A percentile compares a stretch with the other conserved stretches of the same genome.
These are phyloP conservation scores for Lycium ferocissimum DNA, from an alignment of 257 asterid species.

Conservation along the genomic window DNA sequence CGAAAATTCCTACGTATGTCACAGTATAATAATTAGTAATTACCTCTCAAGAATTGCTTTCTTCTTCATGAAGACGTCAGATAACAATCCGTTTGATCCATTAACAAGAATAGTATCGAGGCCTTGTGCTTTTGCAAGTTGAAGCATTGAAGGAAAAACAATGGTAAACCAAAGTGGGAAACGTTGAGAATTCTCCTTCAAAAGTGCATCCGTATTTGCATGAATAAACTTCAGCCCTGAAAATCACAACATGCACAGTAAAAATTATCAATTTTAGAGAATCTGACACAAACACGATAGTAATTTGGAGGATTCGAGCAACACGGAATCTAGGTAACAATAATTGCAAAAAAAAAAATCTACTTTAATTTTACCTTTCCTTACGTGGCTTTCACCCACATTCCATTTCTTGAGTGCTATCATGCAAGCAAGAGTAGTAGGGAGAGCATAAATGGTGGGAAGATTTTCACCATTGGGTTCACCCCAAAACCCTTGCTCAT, in stretches of 20 bases:
- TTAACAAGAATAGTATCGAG: constrained; percentile 38
- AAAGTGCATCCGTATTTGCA: constrained; percentile 40
- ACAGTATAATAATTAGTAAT: not conserved
- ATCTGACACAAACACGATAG: not conserved
- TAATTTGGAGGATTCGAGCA: not conserved
- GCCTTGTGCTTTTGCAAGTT: constrained; percentile 44
- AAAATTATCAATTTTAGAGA: not conserved
- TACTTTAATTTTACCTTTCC: constrained; percentile 39
- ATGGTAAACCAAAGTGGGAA: constrained; percentile 60
- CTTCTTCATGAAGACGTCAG: constrained; percentile 37
- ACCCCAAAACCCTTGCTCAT: constrained; percentile 60
- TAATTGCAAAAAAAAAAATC: not conserved
- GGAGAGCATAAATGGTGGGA: constrained; percentile 55
- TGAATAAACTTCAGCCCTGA: constrained; percentile 51
- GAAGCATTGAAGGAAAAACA: constrained; percentile 56
- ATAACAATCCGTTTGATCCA: constrained; percentile 18
- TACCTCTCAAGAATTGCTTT: constrained; percentile 49
- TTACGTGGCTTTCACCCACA: constrained; percentile 40
- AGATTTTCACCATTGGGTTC: constrained; percentile 40
- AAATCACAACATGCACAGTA: not conserved
- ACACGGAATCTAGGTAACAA: not conserved
- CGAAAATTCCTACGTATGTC: too few relatives aligned
- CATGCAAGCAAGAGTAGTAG: constrained; percentile 64
- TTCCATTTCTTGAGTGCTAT: constrained; percentile 58
- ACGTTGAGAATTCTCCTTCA: constrained; percentile 32